Evolutionary conservation across 345 rosid species (phyloP).

Genomic region (Eucalyptus victrix): DNA sequence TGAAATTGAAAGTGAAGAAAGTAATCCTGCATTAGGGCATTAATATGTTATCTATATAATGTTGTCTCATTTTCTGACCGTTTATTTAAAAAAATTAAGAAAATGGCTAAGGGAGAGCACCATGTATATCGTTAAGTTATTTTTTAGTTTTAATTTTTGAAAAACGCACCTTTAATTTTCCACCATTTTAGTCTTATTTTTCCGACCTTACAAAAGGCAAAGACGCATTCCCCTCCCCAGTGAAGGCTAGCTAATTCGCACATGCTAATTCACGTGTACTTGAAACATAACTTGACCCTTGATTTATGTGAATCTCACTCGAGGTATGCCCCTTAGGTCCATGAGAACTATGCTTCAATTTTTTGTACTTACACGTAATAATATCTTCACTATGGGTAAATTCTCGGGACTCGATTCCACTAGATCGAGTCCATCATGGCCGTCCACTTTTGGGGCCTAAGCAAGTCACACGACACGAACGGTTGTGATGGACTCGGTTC

Average conservation of each 20-base stretch:
- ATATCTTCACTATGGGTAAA: neutral
- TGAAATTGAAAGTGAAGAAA: neutral
- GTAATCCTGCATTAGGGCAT: neutral
- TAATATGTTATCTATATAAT: neutral
- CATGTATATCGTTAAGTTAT: accelerated
- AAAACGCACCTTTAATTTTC: neutral
- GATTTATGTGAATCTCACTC: neutral
- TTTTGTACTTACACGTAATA: neutral
- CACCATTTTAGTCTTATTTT: neutral
- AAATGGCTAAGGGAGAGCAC: neutral
- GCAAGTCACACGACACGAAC: accelerated
- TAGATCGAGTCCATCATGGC: neutral
- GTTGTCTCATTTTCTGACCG: neutral
- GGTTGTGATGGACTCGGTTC: neutral
- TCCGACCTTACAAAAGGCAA: neutral
- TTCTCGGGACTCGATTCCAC: neutral
- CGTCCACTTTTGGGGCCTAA: accelerated
- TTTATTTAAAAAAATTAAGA: neutral
- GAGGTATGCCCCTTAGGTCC: neutral
- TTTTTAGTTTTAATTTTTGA: too few species aligned
- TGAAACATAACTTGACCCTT: neutral
- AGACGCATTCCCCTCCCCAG: neutral
- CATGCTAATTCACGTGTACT: neutral
- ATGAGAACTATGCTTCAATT: neutral
- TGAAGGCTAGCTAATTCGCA: neutral